Percentiles rank a stretch among this genome's conserved stretches.
Conservation (phyloP, 768 basidiomycete genomes). For the Cystobasidium ongulense region DNA sequence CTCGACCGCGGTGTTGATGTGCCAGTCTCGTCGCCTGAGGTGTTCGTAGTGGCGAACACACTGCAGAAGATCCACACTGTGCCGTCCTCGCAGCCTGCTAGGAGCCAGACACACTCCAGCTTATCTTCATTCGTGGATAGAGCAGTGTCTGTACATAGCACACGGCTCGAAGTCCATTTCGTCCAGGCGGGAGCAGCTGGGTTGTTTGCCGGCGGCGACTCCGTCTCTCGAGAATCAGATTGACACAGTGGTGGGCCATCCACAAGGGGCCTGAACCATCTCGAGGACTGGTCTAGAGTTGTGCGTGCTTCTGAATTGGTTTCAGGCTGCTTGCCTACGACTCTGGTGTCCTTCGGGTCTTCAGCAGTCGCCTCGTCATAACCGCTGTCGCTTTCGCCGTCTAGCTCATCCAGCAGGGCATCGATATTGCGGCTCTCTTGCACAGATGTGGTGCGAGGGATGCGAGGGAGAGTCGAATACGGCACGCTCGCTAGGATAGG, state of each 20-base stretch:
- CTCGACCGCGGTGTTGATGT: background rate
- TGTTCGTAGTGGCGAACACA: background rate
- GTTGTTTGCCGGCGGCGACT: background rate
- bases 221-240: background rate
- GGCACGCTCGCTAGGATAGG: conserved; percentile 20
- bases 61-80: conserved; percentile 34
- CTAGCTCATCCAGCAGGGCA: conserved; percentile 28
- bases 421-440: background rate
- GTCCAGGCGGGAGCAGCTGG: conserved; percentile 11
- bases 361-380: conserved; percentile 12
- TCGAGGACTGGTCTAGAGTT: background rate
- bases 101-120: conserved; percentile 28
- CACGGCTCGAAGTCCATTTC: conserved; percentile 16
- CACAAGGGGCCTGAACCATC: background rate
- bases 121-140: conserved; percentile 17
- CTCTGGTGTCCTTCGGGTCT: background rate
- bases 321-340: background rate
- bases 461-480: background rate
- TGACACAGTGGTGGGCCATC: conserved; percentile 6
- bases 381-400: conserved; percentile 23
- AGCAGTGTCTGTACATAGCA: conserved; percentile 8
- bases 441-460: background rate
- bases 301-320: background rate
- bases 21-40: background rate
- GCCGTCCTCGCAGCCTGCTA: conserved; percentile 36